phyloP scores from a whole-genome alignment of 257 asterid species.

The Osmanthus fragrans region DNA sequence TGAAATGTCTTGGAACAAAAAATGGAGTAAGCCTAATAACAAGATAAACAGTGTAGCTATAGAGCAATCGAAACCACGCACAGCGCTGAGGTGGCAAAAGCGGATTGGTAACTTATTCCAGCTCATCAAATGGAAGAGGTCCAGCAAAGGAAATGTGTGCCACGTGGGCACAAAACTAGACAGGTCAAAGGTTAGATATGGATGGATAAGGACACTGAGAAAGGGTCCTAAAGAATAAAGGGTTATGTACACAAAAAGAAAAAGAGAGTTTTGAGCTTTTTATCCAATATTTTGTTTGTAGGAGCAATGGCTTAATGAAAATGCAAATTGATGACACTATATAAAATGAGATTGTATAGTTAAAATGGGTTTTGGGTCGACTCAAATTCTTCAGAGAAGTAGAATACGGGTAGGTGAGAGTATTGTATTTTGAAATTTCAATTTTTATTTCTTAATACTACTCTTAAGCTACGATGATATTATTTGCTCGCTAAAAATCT shows the following conservation, averaged over 20 bases:
- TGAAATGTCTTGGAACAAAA: slow-evolving; percentile 21
- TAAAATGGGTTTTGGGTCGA: neutral
- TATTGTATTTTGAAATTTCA: neutral
- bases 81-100: slow-evolving; percentile 40
- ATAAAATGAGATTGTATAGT: neutral
- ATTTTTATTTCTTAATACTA: neutral
- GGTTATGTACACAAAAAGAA: neutral
- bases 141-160: slow-evolving; percentile 25
- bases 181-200: slow-evolving; percentile 37
- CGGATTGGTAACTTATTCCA: slow-evolving; percentile 45
- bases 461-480: neutral
- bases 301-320: neutral
- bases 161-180: slow-evolving; percentile 42
- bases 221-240: slow-evolving; percentile 41
- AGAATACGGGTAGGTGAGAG: neutral
- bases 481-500: neutral
- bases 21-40: slow-evolving; percentile 11
- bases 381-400: neutral
- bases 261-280: slow-evolving; percentile 18
- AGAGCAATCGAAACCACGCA: slow-evolving; percentile 32
- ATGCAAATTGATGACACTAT: neutral
- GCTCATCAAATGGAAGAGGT: slow-evolving; percentile 36
- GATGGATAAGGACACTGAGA: slow-evolving; percentile 45
- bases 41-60: slow-evolving; percentile 15
- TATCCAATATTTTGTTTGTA: slow-evolving; percentile 8